A percentile compares a stretch with the other conserved stretches of the same genome.
These are phyloP conservation scores for Stromatinia cepivora DNA, from an alignment of 2,329 filamentous ascomycete genomes.

Conservation along the genomic window DNA sequence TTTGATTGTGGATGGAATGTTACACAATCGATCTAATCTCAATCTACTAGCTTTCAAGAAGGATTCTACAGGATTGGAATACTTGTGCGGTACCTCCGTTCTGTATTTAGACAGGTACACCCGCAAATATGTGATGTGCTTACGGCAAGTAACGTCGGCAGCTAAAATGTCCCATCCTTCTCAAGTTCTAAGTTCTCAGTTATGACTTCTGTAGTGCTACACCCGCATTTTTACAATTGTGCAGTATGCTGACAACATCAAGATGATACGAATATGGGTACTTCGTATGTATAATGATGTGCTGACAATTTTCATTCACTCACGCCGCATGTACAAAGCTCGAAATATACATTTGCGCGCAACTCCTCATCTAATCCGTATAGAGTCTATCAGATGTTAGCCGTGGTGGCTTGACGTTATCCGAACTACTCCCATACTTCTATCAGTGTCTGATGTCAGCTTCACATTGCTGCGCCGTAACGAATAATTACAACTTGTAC, in stretches of 20 bases:
- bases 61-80: slow-evolving; percentile 3
- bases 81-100: slow-evolving; percentile 4
- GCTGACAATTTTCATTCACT: neutral
- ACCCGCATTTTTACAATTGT: neutral
- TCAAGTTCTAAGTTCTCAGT: neutral
- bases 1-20: neutral
- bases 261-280: neutral
- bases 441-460: slow-evolving; percentile 10
- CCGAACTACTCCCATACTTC: neutral
- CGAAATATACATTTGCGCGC: neutral
- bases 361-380: neutral
- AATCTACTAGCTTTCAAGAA: neutral
- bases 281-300: neutral
- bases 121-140: neutral
- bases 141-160: neutral
- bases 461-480: slow-evolving; percentile 15
- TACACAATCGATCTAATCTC: neutral
- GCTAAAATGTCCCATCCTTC: neutral
- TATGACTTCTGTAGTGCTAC: neutral
- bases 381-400: neutral
- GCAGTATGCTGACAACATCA: neutral
- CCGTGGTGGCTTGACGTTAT: slow-evolving; percentile 9
- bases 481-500: neutral
- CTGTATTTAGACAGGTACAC: neutral
- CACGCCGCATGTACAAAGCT: neutral